Percentiles rank a stretch among this genome's conserved stretches.
Conservation (phyloP, 768 basidiomycete species). For the Termitomyces sp. region DNA sequence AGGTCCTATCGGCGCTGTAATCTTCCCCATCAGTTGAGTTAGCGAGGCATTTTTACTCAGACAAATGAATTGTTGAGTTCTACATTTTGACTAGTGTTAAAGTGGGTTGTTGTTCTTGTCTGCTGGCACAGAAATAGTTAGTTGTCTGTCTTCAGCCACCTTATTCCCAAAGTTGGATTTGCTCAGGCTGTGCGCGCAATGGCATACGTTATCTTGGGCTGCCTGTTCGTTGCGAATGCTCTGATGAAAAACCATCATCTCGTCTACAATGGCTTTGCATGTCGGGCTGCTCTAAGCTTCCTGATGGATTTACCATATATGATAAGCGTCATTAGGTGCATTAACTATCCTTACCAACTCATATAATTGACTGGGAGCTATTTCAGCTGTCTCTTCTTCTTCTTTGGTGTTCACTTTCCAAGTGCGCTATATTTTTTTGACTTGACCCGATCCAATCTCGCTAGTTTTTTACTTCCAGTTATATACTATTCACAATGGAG, state of each 20-base stretch:
- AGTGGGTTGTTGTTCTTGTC: too few relatives aligned
- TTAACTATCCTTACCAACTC: neutral
- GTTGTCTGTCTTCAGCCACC: slow-evolving; percentile 12
- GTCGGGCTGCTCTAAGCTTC: too few relatives aligned
- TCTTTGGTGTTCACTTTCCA: slow-evolving; percentile 12
- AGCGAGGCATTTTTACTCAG: neutral
- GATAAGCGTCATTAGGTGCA: slow-evolving; percentile 22
- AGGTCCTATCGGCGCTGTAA: slow-evolving; percentile 22
- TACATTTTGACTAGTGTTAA: too few relatives aligned
- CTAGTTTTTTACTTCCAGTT: slow-evolving; percentile 10
- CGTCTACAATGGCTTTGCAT: too few relatives aligned
- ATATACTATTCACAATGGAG: slow-evolving; percentile 18
- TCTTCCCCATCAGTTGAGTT: slow-evolving; percentile 26
- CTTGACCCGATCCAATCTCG: neutral
- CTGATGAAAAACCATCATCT: neutral
- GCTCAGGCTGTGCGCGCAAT: slow-evolving; percentile 20
- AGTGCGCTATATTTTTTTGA: slow-evolving; percentile 2
- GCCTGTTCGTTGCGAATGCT: slow-evolving; percentile 21
- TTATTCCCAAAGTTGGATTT: slow-evolving; percentile 18
- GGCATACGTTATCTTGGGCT: slow-evolving; percentile 10
- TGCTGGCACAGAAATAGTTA: too few relatives aligned
- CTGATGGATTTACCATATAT: slow-evolving; percentile 26
- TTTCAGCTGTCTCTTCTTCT: neutral
- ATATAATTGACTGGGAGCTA: neutral
- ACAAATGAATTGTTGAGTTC: too few relatives aligned